Percentiles rank a stretch among this genome's conserved stretches.
Evolutionary conservation across 495 filamentous ascomycete species (phyloP).

Genomic region (Aspergillus coremiiformis): DNA sequence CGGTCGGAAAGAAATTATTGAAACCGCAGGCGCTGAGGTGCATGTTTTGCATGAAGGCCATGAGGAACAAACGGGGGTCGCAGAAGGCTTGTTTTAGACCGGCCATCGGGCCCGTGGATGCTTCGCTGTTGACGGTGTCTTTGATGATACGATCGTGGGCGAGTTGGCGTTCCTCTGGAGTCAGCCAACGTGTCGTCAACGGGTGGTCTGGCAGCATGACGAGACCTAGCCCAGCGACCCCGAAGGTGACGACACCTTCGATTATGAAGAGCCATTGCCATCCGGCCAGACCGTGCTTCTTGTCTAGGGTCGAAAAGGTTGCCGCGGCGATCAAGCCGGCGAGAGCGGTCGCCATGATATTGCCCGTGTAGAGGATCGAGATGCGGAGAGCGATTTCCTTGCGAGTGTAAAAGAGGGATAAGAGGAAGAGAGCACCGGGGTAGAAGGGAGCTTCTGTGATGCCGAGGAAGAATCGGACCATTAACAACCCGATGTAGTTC

Average conservation of each 20-base stretch:
- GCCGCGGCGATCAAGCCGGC: conserved; percentile 37
- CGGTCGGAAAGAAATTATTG: conserved; percentile 49
- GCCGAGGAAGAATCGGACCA: conserved; percentile 29
- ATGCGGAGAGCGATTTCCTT: conserved; percentile 37
- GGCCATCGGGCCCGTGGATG: neutral
- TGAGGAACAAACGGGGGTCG: neutral
- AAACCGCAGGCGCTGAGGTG: conserved; percentile 14
- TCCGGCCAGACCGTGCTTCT: conserved; percentile 4
- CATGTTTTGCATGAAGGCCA: conserved; percentile 22
- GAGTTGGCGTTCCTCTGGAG: neutral
- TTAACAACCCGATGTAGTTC: conserved; percentile 29
- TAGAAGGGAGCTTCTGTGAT: conserved; percentile 43
- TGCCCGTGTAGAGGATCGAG: conserved; percentile 35
- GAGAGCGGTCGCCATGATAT: conserved; percentile 35
- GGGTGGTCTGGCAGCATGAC: neutral
- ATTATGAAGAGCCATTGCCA: conserved; percentile 14
- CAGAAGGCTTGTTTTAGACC: neutral
- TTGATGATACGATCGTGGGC: neutral
- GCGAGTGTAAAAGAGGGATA: conserved; percentile 36
- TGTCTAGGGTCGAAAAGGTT: conserved; percentile 6
- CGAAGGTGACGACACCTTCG: neutral
- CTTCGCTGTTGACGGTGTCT: neutral
- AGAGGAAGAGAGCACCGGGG: conserved; percentile 33
- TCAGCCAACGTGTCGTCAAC: neutral
- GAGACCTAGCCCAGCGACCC: neutral